phyloP scores from a whole-genome alignment of 2,329 filamentous ascomycete species.

The Botrytis aclada region DNA sequence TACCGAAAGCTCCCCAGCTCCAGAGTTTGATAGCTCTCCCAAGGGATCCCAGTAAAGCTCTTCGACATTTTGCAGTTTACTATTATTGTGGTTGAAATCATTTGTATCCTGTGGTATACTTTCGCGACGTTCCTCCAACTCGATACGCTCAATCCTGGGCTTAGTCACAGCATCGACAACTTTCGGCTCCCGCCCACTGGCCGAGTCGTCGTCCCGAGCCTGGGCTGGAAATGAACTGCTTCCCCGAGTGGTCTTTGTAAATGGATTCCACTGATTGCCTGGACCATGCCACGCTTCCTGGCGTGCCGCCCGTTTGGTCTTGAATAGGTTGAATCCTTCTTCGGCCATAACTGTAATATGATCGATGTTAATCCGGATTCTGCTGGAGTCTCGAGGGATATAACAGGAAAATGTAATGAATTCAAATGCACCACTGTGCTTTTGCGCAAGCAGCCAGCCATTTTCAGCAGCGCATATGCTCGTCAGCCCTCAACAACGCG shows the following conservation, averaged over 20 bases:
- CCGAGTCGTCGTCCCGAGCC: not conserved
- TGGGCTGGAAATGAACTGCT: not conserved
- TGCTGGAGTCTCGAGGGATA: not conserved
- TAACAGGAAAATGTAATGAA: not conserved
- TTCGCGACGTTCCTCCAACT: not conserved
- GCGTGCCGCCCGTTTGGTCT: conserved; percentile 31
- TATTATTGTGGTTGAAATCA: not conserved
- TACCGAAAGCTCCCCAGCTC: not conserved
- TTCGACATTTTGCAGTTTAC: not conserved
- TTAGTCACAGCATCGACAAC: not conserved
- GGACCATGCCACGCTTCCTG: conserved; percentile 34
- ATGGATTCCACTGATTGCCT: not conserved
- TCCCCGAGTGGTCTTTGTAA: not conserved
- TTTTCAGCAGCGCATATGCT: not conserved
- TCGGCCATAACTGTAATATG: not conserved
- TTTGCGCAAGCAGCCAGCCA: not conserved
- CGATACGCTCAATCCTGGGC: not conserved
- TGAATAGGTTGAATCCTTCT: conserved; percentile 12
- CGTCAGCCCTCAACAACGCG: accelerated
- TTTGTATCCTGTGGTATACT: not conserved
- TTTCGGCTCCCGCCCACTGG: too few relatives aligned
- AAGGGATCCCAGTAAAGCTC: not conserved
- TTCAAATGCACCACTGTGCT: not conserved
- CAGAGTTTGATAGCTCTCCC: not conserved
- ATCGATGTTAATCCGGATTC: not conserved